These are phyloP conservation scores for Hippophae gyantsensis DNA, from an alignment of 306 rosid genomes.

Conservation along the genomic window DNA sequence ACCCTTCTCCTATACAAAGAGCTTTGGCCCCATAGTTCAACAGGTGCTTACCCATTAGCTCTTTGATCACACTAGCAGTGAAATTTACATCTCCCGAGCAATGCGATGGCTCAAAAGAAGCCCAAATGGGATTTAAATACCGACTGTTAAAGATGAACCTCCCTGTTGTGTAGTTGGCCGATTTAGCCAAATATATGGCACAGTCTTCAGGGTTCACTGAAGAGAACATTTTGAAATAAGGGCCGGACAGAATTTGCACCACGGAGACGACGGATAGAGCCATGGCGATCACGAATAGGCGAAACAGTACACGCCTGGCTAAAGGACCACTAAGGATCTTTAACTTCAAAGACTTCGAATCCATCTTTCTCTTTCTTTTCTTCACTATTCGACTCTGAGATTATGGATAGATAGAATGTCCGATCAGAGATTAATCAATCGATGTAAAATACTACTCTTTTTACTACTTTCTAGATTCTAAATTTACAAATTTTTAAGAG, in stretches of 20 bases:
- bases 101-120: slow-evolving; percentile 30
- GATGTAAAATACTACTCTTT: not conserved
- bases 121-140: slow-evolving; percentile 44
- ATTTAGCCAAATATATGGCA: slow-evolving; percentile 9
- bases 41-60: slow-evolving; percentile 32
- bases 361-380: slow-evolving; percentile 22
- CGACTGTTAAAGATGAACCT: slow-evolving; percentile 49
- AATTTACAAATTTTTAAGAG: not conserved
- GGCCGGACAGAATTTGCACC: slow-evolving; percentile 36
- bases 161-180: slow-evolving; percentile 18
- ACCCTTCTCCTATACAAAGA: slow-evolving; percentile 66
- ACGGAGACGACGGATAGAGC: slow-evolving; percentile 48
- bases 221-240: slow-evolving; percentile 36
- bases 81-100: slow-evolving; percentile 38
- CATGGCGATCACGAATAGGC: slow-evolving; percentile 43
- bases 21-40: slow-evolving; percentile 31
- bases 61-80: slow-evolving; percentile 36
- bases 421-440: not conserved
- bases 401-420: not conserved
- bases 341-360: slow-evolving; percentile 29
- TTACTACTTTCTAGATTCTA: not conserved
- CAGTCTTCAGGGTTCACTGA: slow-evolving; percentile 37
- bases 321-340: slow-evolving; percentile 43
- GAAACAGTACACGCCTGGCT: slow-evolving; percentile 40
- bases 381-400: slow-evolving; percentile 7